Conservation (phyloP, 306 rosid species). For the Vigna angularis region DNA sequence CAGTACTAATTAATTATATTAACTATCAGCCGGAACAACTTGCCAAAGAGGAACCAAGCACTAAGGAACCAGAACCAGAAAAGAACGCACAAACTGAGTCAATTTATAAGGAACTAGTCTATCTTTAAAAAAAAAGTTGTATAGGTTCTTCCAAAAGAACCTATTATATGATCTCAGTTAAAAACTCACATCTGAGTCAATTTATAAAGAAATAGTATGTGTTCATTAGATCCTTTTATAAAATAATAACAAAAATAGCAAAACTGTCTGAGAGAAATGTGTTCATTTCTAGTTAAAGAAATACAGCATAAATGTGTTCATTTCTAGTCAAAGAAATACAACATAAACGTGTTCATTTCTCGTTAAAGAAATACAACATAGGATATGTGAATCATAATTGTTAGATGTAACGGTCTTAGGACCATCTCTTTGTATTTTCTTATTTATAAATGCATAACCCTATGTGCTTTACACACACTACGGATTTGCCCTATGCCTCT, state of each 20-base stretch:
- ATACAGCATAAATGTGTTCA: too few species aligned
- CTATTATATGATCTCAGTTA: background rate
- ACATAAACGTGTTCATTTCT: constrained; percentile 11
- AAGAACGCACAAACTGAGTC: constrained; percentile 1
- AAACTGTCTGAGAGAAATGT: background rate
- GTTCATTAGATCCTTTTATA: too few species aligned
- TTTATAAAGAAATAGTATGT: background rate
- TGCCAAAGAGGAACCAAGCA: background rate
- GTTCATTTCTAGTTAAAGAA: background rate
- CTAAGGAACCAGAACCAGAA: constrained; percentile 12
- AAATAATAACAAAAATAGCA: too few species aligned
- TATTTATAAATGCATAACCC: too few species aligned
- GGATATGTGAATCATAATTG: background rate
- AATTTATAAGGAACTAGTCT: constrained; percentile 7
- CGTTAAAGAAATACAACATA: background rate
- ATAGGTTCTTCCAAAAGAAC: background rate
- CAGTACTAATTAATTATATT: background rate
- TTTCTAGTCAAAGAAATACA: background rate
- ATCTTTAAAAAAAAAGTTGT: background rate
- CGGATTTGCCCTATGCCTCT: too few species aligned
- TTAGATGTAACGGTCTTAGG: too few species aligned
- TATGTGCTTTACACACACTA: too few species aligned
- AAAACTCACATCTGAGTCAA: background rate
- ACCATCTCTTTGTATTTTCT: too few species aligned
- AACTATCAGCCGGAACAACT: constrained; percentile 17